phyloP scores from a whole-genome alignment of 768 basidiomycete species.

The Lyophyllum atratum region DNA sequence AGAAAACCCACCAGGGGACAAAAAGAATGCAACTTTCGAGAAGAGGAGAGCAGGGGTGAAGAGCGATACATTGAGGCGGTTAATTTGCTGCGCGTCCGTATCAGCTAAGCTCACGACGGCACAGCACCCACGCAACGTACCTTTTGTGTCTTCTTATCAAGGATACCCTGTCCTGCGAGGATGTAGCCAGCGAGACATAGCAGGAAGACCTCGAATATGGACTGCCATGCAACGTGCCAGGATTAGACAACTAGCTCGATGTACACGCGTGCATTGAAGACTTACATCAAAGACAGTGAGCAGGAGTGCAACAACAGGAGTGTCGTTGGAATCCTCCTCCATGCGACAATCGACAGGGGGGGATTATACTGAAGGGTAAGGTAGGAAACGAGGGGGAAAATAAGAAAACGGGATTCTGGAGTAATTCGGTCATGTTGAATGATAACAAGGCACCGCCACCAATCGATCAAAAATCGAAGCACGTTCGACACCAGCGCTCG shows the following conservation, averaged over 20 bases:
- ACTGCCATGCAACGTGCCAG: constrained; percentile 44
- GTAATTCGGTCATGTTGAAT: background rate
- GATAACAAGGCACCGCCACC: constrained; percentile 1
- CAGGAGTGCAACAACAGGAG: constrained; percentile 49
- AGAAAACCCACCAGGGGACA: constrained; percentile 64
- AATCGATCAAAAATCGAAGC: constrained; percentile 26
- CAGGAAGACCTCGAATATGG: constrained; percentile 86
- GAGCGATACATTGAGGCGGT: constrained; percentile 82
- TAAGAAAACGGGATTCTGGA: background rate
- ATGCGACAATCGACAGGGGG: background rate
- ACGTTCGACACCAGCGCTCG: constrained; percentile 37
- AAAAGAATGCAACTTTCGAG: constrained; percentile 93
- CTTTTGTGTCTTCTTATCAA: constrained; percentile 90
- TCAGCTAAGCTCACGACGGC: background rate
- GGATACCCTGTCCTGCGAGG: constrained; percentile 75
- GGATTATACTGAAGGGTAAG: background rate
- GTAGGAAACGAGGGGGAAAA: background rate
- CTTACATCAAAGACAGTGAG: constrained; percentile 61
- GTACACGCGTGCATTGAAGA: background rate
- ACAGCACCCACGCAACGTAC: constrained; percentile 38
- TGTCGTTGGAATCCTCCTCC: constrained; percentile 12
- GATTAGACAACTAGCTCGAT: background rate
- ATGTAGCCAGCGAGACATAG: constrained; percentile 83
- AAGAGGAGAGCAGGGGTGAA: constrained; percentile 90
- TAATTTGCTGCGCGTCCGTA: constrained; percentile 57